Conservation (phyloP, 2,329 filamentous ascomycete species). For the Septoria linicola region DNA sequence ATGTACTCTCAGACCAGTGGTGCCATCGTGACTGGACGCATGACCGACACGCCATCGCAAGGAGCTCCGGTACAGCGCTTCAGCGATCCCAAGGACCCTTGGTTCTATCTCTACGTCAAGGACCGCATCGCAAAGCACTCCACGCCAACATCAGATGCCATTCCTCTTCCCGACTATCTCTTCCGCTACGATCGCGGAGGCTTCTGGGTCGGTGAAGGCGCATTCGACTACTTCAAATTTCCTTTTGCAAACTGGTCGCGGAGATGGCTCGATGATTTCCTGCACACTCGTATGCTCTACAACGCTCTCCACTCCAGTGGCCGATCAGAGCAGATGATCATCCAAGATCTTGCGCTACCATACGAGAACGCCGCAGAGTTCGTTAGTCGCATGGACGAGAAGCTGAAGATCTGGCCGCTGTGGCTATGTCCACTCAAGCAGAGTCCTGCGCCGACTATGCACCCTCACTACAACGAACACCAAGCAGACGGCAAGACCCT, state of each 20-base stretch:
- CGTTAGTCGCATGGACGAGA: conserved; percentile 43
- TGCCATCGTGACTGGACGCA: conserved; percentile 47
- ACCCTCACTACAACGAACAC: conserved; percentile 34
- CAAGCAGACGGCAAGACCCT: conserved; percentile 25
- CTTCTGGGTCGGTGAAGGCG: conserved; percentile 65
- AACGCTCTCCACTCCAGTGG: conserved; percentile 63
- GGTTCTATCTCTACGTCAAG: conserved; percentile 52
- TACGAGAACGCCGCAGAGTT: conserved; percentile 46
- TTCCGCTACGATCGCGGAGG: conserved; percentile 70
- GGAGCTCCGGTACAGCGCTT: conserved; percentile 37
- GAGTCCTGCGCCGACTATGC: conserved; percentile 33
- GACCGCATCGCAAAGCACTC: conserved; percentile 40
- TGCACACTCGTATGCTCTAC: conserved; percentile 66
- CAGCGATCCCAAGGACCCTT: conserved; percentile 48
- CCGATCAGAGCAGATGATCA: conserved; percentile 59
- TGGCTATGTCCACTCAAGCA: conserved; percentile 50
- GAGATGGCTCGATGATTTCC: conserved; percentile 59
- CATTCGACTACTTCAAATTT: conserved; percentile 63
- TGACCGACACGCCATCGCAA: conserved; percentile 36
- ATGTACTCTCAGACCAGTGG: conserved; percentile 47
- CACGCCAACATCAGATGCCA: conserved; percentile 52
- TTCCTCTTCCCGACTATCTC: conserved; percentile 65
- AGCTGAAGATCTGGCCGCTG: conserved; percentile 48
- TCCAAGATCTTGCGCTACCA: conserved; percentile 61
- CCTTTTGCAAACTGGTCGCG: conserved; percentile 66